Evolutionary conservation across 805 yeast genomes (phyloP), one percentile per base, ranked within the genome.

Genomic region (Sungouiozyma intestinalis): DNA sequence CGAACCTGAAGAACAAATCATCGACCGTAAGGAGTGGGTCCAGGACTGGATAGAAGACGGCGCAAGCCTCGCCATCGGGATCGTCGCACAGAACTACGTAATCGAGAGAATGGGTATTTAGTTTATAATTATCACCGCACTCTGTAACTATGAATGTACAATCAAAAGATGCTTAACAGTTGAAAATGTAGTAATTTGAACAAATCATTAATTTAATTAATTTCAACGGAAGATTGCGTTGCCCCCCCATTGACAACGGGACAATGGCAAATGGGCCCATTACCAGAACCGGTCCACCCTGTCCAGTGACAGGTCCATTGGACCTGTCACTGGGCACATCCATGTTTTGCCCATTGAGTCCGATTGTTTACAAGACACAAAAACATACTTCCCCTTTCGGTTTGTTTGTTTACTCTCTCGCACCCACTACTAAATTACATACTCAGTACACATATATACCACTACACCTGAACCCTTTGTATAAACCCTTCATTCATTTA

Each of bases 41-140:
- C 67, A 71, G 35, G 82, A 76, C 41, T 84, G 94, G 94, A 69
- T 83, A 32, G 80, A 77, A 53, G 81, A 78, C 49, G 94, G 95
- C 0, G 68, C 92, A 40, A 77, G 77, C 16, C 71, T 87, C 48
- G 71, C 86, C 15, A 75, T 92, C 49, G 97, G 96, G 15, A 81
- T 85, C 1, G 67, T 85, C 29, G 95, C 97, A 1, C 97, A 92
- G 62, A 76, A 79, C 55, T 92, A 92, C 60, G 94, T 92, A 37
- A 78, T 88, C 38, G 80, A 79, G 60, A 74, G 98, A 63, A 92
- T 92, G 65, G 63, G 62, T 6, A 49, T 55, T 35, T 52, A 24
- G 29, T 35, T 47, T 18, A 17, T 8, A 33, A 31, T 19, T 3
- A 2, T 29, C 14, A 14, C n/a, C n/a, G n/a, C 3, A 14, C n/a